phyloP scores from a whole-genome alignment of 164 flowering plant species.

The Macadamia tetraphylla region DNA sequence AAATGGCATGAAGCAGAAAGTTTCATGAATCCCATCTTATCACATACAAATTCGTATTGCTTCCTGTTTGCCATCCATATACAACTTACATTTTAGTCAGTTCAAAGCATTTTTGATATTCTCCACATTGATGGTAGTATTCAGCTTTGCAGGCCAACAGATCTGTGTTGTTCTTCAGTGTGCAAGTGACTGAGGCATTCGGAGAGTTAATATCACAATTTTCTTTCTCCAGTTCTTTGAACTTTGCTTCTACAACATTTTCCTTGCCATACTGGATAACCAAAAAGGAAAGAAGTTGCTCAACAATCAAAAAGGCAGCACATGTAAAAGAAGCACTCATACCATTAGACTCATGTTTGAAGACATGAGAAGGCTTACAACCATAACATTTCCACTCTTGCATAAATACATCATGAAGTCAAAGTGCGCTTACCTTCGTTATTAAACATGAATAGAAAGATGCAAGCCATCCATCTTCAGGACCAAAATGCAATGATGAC shows the following conservation, averaged over 20 bases:
- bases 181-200: slow-evolving; percentile 38
- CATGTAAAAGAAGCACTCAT: background rate
- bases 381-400: background rate
- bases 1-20: slow-evolving; percentile 1
- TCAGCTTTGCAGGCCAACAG: slow-evolving; percentile 97
- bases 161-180: slow-evolving; percentile 75
- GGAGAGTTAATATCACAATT: slow-evolving; percentile 30
- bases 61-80: slow-evolving; percentile 1
- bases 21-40: background rate
- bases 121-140: slow-evolving; percentile 93
- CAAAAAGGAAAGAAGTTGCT: slow-evolving; percentile 8
- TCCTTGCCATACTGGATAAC: slow-evolving; percentile 73
- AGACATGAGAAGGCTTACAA: background rate
- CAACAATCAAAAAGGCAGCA: background rate
- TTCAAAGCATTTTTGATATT: slow-evolving; percentile 93
- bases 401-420: slow-evolving; percentile 1
- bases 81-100: slow-evolving; percentile 70
- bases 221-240: slow-evolving; percentile 71
- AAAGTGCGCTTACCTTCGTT: slow-evolving; percentile 55
- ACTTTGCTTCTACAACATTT: slow-evolving; percentile 71
- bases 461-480: slow-evolving; percentile 88
- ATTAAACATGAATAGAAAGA: slow-evolving; percentile 86
- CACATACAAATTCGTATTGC: slow-evolving; percentile 1
- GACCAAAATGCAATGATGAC: slow-evolving; percentile 69
- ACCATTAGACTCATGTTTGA: background rate